phyloP scores from a whole-genome alignment of 176 grass and related monocot species.

The Luzula sylvatica region DNA sequence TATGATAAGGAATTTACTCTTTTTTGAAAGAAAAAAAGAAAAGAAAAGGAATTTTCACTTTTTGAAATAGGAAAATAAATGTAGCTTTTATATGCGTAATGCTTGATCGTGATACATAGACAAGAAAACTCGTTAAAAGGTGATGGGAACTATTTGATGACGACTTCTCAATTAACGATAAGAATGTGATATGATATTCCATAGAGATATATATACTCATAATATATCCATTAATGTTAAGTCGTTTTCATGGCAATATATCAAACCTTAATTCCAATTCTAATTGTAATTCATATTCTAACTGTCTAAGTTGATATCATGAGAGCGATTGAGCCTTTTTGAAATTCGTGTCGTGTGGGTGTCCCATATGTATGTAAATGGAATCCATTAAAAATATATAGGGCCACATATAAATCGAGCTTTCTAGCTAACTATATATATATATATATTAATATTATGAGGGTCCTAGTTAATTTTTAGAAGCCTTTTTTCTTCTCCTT shows the following conservation, averaged over 20 bases:
- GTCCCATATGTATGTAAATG: not conserved
- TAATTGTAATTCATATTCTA: no score
- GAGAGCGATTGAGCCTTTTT: not conserved
- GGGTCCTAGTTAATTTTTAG: not conserved
- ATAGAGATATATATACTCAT: not conserved
- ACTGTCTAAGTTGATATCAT: no score
- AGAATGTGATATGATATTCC: not conserved
- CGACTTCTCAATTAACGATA: not conserved
- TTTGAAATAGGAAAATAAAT: no score
- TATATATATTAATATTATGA: no score
- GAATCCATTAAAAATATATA: not conserved
- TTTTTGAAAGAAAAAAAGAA: no score
- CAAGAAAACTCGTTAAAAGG: not conserved
- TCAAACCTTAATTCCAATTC: no score
- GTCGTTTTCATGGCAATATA: not conserved
- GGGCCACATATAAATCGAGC: constrained; percentile 5
- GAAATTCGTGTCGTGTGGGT: not conserved
- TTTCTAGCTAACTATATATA: constrained; percentile 1
- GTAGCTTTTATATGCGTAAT: no score
- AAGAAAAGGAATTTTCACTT: no score
- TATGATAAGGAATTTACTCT: no score
- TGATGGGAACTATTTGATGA: not conserved
- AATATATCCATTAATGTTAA: not conserved
- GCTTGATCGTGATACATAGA: constrained; percentile 7
- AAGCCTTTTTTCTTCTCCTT: not conserved